phyloP scores from a whole-genome alignment of 495 filamentous ascomycete genomes.

The Corynascus novoguineensis region DNA sequence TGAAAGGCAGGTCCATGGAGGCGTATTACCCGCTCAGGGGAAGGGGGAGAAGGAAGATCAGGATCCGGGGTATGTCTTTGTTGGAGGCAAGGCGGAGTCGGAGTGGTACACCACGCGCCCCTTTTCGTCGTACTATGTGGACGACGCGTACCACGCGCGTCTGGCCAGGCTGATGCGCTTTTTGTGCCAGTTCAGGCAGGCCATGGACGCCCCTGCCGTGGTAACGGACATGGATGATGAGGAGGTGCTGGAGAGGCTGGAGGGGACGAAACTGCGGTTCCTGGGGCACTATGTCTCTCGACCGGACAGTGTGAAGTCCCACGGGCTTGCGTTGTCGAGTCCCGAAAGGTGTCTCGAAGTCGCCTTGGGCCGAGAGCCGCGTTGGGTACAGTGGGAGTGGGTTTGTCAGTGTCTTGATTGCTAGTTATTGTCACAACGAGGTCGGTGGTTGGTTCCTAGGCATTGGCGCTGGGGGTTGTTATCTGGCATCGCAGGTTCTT shows the following conservation, averaged over 20 bases:
- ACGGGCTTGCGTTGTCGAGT: background rate
- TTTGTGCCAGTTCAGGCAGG: background rate
- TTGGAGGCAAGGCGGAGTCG: background rate
- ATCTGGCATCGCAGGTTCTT: background rate
- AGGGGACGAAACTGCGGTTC: background rate
- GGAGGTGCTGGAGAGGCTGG: background rate
- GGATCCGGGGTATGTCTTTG: background rate
- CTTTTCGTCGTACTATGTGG: background rate
- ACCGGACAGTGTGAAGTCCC: background rate
- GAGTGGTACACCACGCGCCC: slow-evolving; percentile 14
- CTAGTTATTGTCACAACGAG: background rate
- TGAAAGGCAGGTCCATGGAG: background rate
- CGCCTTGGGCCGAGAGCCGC: background rate
- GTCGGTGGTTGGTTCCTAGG: background rate
- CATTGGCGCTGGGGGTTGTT: background rate
- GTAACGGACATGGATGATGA: background rate
- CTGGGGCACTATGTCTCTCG: background rate
- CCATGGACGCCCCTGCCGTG: background rate
- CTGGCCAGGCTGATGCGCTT: slow-evolving; percentile 3
- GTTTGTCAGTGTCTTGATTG: slow-evolving; percentile 9
- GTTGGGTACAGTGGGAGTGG: slow-evolving; percentile 14
- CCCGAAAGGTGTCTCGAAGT: slow-evolving; percentile 4
- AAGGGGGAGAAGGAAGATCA: background rate
- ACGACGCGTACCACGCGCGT: background rate
- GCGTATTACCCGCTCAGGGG: background rate